Evolutionary conservation across 2,329 filamentous ascomycete species (phyloP).

Genomic region (Arthrocladium fulminans): DNA sequence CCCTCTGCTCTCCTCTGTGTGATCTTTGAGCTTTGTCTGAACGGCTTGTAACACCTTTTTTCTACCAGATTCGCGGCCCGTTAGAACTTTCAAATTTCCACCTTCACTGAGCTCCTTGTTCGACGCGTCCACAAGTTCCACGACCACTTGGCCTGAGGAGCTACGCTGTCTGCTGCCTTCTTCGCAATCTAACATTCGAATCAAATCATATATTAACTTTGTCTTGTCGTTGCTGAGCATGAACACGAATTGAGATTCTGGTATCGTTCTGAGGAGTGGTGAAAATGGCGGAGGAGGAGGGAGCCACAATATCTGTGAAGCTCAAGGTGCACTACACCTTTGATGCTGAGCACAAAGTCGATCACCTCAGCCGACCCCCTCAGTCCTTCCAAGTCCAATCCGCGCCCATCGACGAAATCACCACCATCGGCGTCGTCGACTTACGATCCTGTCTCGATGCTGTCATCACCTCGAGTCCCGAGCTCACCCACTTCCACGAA

Average conservation of each 20-base stretch:
- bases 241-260: not conserved
- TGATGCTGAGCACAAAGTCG: slow-evolving; percentile 76
- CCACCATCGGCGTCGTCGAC: slow-evolving; percentile 77
- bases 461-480: slow-evolving; percentile 69
- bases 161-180: too few species aligned
- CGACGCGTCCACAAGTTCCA: not conserved
- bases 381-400: slow-evolving; percentile 72
- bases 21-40: not conserved
- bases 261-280: not conserved
- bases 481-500: slow-evolving; percentile 64
- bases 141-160: not conserved
- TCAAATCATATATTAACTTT: too few species aligned
- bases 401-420: slow-evolving; percentile 68
- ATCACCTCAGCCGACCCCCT: slow-evolving; percentile 79
- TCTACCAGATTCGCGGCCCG: not conserved
- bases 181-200: too few species aligned
- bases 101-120: not conserved
- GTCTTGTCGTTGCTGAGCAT: slow-evolving; percentile 2
- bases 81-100: not conserved
- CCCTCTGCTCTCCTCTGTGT: not conserved
- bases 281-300: slow-evolving; percentile 7
- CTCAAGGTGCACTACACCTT: slow-evolving; percentile 96
- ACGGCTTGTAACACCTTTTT: slow-evolving; percentile 4
- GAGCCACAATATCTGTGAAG: slow-evolving; percentile 56
- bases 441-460: slow-evolving; percentile 79